phyloP scores from a whole-genome alignment of 805 yeast species.

The Zygotorulaspora chibaensis region DNA sequence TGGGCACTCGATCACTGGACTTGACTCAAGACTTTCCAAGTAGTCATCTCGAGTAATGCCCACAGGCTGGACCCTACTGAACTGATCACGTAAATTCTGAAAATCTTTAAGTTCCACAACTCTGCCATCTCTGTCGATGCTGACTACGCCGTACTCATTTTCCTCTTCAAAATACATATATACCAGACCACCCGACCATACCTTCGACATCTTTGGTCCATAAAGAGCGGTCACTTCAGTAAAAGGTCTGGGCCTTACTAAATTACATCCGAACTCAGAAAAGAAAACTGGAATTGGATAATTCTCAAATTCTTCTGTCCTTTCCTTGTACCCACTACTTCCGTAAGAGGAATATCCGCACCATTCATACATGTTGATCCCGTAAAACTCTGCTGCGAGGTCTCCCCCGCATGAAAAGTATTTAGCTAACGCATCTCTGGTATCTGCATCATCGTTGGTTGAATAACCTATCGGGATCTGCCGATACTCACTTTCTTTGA shows the following conservation, averaged over 20 bases:
- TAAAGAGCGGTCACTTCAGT: conserved; percentile 64
- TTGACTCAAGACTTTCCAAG: conserved; percentile 13
- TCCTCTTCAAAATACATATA: conserved; percentile 80
- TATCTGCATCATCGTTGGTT: conserved; percentile 80
- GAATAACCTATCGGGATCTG: conserved; percentile 91
- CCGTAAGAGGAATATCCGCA: conserved; percentile 64
- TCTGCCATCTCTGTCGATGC: conserved; percentile 39
- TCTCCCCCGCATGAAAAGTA: conserved; percentile 86
- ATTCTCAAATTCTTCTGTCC: conserved; percentile 58
- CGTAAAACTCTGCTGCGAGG: conserved; percentile 66
- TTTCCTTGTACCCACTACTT: conserved; percentile 60
- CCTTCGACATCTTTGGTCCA: conserved; percentile 63
- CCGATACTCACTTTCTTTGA: conserved; percentile 57
- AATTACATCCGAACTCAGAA: conserved; percentile 79
- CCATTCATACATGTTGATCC: conserved; percentile 87
- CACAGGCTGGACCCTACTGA: conserved; percentile 45
- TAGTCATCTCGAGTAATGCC: conserved; percentile 35
- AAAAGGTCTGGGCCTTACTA: conserved; percentile 62
- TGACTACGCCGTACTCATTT: conserved; percentile 69
- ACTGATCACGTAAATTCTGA: conserved; percentile 50
- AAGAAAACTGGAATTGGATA: conserved; percentile 71
- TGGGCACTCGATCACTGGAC: conserved; percentile 19
- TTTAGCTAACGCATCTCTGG: conserved; percentile 73
- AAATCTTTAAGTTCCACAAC: conserved; percentile 59
- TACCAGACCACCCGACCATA: conserved; percentile 84